These are phyloP conservation scores for Saccharomycopsis sp. DNA, from an alignment of 805 yeast species.

Conservation along the genomic window DNA sequence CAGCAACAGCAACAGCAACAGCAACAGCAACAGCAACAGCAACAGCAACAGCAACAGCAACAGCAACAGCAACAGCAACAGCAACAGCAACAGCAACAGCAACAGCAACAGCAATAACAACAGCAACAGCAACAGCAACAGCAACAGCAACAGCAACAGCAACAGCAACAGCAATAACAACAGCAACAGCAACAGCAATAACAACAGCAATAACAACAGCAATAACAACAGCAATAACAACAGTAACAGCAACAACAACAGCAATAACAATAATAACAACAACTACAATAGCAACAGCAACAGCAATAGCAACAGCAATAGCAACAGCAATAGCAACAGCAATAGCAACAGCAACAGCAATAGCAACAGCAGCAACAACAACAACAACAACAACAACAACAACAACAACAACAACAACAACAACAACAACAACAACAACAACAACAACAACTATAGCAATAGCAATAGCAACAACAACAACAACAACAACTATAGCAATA, in stretches of 20 bases:
- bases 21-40: background rate
- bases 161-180: background rate
- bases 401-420: conserved; percentile 1
- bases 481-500: background rate
- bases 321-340: background rate
- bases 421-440: conserved; percentile 2
- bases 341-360: background rate
- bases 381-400: background rate
- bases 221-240: conserved; percentile 1
- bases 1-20: background rate
- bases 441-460: conserved; percentile 7
- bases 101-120: background rate
- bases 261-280: background rate
- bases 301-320: background rate
- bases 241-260: background rate
- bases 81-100: background rate
- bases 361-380: background rate
- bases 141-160: background rate
- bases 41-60: background rate
- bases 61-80: background rate
- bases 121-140: background rate
- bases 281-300: background rate
- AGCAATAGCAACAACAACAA: conserved; percentile 7
- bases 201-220: conserved; percentile 3
- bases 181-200: conserved; percentile 1